Evolutionary conservation across 805 yeast species (phyloP).

Genomic region (Saccharomyces mikatae): DNA sequence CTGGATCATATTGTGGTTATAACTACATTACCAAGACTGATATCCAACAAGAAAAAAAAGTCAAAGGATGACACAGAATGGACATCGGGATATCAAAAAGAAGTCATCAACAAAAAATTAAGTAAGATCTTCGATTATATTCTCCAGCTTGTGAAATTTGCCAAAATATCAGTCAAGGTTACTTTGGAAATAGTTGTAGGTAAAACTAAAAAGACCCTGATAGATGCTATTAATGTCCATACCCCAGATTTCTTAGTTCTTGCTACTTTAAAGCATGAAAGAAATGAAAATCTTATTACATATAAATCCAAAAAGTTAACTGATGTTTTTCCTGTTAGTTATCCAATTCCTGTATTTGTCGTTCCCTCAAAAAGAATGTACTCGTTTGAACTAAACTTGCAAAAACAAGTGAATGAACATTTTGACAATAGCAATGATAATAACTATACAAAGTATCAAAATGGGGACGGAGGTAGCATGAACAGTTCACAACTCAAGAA

Average conservation of each 20-base stretch:
- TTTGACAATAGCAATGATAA: background rate
- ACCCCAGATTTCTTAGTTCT: slow-evolving; percentile 27
- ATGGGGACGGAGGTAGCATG: background rate
- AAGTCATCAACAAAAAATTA: slow-evolving; percentile 16
- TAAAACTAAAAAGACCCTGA: slow-evolving; percentile 16
- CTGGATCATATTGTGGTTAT: slow-evolving; percentile 63
- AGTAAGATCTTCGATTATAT: slow-evolving; percentile 19
- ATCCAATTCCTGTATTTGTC: slow-evolving; percentile 26
- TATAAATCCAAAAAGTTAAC: slow-evolving; percentile 22
- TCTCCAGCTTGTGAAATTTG: slow-evolving; percentile 10
- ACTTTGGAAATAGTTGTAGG: slow-evolving; percentile 30
- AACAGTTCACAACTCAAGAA: background rate
- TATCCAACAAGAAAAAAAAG: background rate
- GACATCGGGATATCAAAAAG: slow-evolving; percentile 27
- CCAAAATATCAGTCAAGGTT: slow-evolving; percentile 17
- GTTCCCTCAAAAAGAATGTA: slow-evolving; percentile 25
- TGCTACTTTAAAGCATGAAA: slow-evolving; percentile 19
- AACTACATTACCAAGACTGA: slow-evolving; percentile 32
- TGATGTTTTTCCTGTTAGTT: slow-evolving; percentile 20
- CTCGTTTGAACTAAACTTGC: slow-evolving; percentile 20
- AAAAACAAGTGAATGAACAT: slow-evolving; percentile 3
- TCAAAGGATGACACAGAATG: slow-evolving; percentile 15
- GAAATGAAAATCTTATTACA: slow-evolving; percentile 17
- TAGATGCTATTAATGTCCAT: slow-evolving; percentile 28
- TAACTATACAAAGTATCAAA: background rate